Conservation (phyloP, 352 stramenopile species). For the Pythium pectinolyticum region DNA sequence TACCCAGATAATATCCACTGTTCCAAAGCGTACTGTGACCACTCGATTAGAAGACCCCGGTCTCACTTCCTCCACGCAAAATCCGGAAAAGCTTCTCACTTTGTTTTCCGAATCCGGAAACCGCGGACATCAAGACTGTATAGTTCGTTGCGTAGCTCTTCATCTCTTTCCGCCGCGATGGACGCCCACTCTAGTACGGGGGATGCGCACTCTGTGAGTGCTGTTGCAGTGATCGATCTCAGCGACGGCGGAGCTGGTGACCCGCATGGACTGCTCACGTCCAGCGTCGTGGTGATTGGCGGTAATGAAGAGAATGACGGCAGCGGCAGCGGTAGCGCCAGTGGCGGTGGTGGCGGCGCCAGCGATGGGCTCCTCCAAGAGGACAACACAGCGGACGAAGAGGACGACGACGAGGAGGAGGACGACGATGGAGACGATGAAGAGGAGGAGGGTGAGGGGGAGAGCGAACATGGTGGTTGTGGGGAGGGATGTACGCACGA, state of each 20-base stretch:
- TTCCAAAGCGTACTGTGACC: too few relatives aligned
- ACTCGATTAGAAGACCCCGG: too few relatives aligned
- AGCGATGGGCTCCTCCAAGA: neutral
- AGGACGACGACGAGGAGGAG: constrained; percentile 16
- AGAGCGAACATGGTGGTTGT: neutral
- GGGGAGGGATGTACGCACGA: constrained; percentile 21
- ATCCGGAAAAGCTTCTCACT: too few relatives aligned
- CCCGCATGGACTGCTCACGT: constrained; percentile 26
- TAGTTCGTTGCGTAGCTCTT: neutral
- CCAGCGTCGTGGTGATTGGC: constrained; percentile 31
- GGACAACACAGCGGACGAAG: constrained; percentile 7
- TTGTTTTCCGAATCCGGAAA: neutral
- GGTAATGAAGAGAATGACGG: constrained; percentile 19
- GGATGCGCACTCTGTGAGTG: constrained; percentile 30
- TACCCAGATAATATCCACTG: too few relatives aligned
- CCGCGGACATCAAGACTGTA: neutral
- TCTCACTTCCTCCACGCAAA: too few relatives aligned
- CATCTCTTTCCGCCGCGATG: neutral
- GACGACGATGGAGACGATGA: constrained; percentile 25
- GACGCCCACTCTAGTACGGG: constrained; percentile 14
- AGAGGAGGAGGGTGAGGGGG: constrained; percentile 4
- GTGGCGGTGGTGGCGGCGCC: neutral
- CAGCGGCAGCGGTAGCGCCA: neutral
- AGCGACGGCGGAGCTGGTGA: constrained; percentile 22
- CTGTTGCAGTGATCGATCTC: constrained; percentile 33